phyloP scores from a whole-genome alignment of 2,329 filamentous ascomycete species.

The Aspergillus costaricaensis region DNA sequence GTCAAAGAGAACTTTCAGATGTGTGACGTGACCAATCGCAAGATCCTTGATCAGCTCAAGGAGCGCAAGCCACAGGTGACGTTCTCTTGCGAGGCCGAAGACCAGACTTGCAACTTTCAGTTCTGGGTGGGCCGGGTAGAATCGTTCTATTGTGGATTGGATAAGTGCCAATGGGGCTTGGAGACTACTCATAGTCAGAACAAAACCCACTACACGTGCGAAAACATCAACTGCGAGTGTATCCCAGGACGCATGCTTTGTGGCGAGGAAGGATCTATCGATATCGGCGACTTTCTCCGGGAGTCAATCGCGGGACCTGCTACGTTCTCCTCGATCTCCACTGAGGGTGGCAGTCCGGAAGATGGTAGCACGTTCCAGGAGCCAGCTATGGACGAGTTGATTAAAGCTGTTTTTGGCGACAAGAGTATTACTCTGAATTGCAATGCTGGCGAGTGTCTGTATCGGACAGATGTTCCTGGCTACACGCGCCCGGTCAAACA shows the following conservation, averaged over 20 bases:
- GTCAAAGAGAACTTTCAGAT: constrained; percentile 96
- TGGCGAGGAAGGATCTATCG: constrained; percentile 85
- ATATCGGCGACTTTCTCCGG: constrained; percentile 84
- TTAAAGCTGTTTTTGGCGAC: constrained; percentile 86
- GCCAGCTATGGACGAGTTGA: constrained; percentile 88
- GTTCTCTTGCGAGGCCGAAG: constrained; percentile 80
- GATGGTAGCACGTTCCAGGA: constrained; percentile 84
- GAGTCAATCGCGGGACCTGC: constrained; percentile 85
- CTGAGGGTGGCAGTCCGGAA: constrained; percentile 58
- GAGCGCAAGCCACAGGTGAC: constrained; percentile 88
- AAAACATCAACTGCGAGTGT: constrained; percentile 82
- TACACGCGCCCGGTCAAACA: constrained; percentile 85
- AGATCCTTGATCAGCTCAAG: constrained; percentile 84
- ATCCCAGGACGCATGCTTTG: constrained; percentile 92
- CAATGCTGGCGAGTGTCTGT: constrained; percentile 85
- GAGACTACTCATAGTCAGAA: constrained; percentile 72
- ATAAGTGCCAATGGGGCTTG: constrained; percentile 73
- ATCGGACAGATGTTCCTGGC: constrained; percentile 88
- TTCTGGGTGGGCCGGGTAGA: constrained; percentile 96
- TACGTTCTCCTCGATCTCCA: constrained; percentile 70
- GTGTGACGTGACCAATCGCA: constrained; percentile 94
- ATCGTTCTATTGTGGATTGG: constrained; percentile 92
- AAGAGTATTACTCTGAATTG: constrained; percentile 83
- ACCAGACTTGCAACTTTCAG: constrained; percentile 86
- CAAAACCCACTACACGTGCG: constrained; percentile 79